Conservation (phyloP, 2,329 filamentous ascomycete genomes). For the Ophiostoma perfectum region DNA sequence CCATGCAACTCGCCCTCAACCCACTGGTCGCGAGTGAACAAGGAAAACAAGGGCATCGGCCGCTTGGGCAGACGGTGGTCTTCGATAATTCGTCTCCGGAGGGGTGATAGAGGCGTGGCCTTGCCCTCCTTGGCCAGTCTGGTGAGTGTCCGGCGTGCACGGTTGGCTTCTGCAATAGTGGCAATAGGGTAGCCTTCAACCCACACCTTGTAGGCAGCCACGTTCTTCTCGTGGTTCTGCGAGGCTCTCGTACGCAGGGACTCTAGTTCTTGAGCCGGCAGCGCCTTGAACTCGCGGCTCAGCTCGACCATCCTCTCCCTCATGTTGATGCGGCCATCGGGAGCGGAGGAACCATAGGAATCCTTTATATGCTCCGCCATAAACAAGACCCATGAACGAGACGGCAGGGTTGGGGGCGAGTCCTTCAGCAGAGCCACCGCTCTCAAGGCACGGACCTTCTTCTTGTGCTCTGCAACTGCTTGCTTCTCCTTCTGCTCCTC, state of each 20-base stretch:
- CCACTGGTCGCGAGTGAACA: constrained; percentile 40
- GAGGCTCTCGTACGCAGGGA: constrained; percentile 33
- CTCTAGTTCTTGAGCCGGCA: constrained; percentile 41
- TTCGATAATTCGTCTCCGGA: constrained; percentile 33
- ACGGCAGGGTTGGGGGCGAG: constrained; percentile 35
- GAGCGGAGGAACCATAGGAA: too few relatives aligned
- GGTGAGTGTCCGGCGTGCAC: constrained; percentile 41
- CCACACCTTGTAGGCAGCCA: constrained; percentile 42
- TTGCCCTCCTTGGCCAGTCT: constrained; percentile 30
- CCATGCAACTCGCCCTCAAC: constrained; percentile 29
- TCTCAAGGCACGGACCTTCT: constrained; percentile 36
- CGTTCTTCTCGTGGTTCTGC: constrained; percentile 41
- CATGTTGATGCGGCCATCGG: constrained; percentile 18
- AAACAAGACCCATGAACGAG: constrained; percentile 38
- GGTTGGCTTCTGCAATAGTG: constrained; percentile 44
- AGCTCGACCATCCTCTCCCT: constrained; percentile 30
- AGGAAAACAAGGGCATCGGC: constrained; percentile 32
- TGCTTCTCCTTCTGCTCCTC: constrained; percentile 36
- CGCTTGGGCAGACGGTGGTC: constrained; percentile 47
- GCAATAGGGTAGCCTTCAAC: constrained; percentile 39
- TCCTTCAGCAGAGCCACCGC: constrained; percentile 38
- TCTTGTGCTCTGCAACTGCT: background rate
- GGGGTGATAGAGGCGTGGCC: constrained; percentile 26
- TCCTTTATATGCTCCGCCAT: constrained; percentile 32
- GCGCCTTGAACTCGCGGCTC: constrained; percentile 35